A percentile compares a stretch with the other conserved stretches of the same genome.
Conservation (phyloP, 352 stramenopile species). For the Globisporangium ultimum region DNA sequence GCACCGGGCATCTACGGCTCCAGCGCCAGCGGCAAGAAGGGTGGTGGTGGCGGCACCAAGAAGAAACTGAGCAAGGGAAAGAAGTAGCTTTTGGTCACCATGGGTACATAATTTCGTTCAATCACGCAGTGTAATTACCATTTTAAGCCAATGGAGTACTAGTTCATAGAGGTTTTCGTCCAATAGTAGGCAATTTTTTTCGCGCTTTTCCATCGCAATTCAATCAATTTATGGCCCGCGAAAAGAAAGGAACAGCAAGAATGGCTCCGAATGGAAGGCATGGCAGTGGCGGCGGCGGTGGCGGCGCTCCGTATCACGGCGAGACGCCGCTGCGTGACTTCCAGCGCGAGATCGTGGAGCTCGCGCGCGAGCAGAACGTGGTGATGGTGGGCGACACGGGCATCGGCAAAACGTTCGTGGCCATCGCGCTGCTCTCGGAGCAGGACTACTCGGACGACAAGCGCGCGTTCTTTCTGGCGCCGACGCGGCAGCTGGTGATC, state of each 20-base stretch:
- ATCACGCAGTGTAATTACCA: neutral
- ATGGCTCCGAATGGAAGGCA: neutral
- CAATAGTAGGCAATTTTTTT: too few relatives aligned
- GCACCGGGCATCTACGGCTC: conserved; percentile 56
- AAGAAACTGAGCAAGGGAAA: conserved; percentile 21
- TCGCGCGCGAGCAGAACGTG: conserved; percentile 69
- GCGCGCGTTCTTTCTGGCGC: conserved; percentile 80
- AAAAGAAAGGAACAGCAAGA: neutral
- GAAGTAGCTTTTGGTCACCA: conserved; percentile 12
- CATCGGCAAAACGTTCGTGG: conserved; percentile 85
- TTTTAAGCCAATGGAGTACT: neutral
- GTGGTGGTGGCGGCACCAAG: conserved; percentile 11
- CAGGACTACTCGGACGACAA: conserved; percentile 64
- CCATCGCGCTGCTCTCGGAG: conserved; percentile 69
- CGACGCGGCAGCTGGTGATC: conserved; percentile 76
- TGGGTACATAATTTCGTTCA: neutral
- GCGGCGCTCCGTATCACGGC: neutral
- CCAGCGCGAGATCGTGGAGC: conserved; percentile 65
- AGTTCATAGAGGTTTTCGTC: too few relatives aligned
- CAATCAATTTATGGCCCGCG: too few relatives aligned
- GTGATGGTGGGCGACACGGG: conserved; percentile 82
- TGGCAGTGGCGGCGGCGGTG: too few relatives aligned
- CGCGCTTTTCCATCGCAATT: too few relatives aligned
- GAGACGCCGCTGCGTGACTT: conserved; percentile 48
- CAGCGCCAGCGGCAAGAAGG: conserved; percentile 35